Conservation (phyloP, 176 grass and related monocot species). For the Hordeum marinum region DNA sequence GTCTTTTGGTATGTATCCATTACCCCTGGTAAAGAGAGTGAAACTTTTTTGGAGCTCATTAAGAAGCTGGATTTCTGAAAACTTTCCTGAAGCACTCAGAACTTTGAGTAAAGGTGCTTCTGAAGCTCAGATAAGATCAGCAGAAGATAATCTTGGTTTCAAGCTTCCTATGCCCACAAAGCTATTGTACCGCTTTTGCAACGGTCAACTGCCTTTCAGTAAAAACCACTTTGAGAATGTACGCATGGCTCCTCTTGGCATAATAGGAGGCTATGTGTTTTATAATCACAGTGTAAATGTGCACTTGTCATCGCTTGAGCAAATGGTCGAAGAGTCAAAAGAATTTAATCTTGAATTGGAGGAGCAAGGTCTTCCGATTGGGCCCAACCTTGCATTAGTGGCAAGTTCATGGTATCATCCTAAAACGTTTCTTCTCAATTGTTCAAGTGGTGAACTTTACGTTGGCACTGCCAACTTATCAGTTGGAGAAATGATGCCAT, state of each 20-base stretch:
- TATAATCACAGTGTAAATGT: slow-evolving; percentile 64
- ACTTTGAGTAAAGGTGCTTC: slow-evolving; percentile 77
- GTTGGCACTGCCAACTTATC: slow-evolving; percentile 57
- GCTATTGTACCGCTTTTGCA: slow-evolving; percentile 85
- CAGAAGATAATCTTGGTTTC: slow-evolving; percentile 67
- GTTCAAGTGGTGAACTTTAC: slow-evolving; percentile 69
- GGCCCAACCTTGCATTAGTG: slow-evolving; percentile 45
- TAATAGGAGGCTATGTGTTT: slow-evolving; percentile 86
- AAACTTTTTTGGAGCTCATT: slow-evolving; percentile 72
- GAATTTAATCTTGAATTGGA: slow-evolving; percentile 5
- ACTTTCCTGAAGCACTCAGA: slow-evolving; percentile 72
- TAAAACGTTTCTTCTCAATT: slow-evolving; percentile 75
- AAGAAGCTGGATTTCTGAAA: slow-evolving; percentile 66
- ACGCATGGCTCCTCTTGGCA: slow-evolving; percentile 38
- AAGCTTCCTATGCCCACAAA: slow-evolving; percentile 76
- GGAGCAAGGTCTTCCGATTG: slow-evolving; percentile 20
- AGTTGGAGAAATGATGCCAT: slow-evolving; percentile 66
- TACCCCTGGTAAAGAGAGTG: slow-evolving; percentile 83
- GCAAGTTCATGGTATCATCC: slow-evolving; percentile 54
- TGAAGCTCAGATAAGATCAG: slow-evolving; percentile 57
- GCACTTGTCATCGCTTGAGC: slow-evolving; percentile 68
- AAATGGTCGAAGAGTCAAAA: slow-evolving; percentile 55
- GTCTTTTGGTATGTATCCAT: slow-evolving; percentile 83
- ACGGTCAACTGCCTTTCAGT: slow-evolving; percentile 65
- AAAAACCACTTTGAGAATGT: background rate